Evolutionary conservation across 768 basidiomycete genomes (phyloP).

Genomic region (Lactifluus pinguis): DNA sequence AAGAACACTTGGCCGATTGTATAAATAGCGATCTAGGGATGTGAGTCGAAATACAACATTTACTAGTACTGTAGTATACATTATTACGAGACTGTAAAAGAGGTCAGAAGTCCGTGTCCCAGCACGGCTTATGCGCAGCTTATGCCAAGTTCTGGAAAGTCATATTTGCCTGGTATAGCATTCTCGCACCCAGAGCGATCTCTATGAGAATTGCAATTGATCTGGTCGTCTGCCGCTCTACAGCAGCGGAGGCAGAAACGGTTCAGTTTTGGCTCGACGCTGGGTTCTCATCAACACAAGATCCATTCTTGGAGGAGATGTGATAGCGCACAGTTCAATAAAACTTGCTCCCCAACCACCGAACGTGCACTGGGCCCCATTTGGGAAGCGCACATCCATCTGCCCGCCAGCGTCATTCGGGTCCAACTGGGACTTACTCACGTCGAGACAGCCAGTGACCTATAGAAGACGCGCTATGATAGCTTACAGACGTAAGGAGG

Average conservation of each 20-base stretch:
- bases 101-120: background rate
- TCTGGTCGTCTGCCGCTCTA: conserved; percentile 32
- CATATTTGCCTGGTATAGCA: conserved; percentile 39
- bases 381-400: conserved; percentile 41
- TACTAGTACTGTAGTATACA: too few relatives aligned
- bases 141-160: conserved; percentile 31
- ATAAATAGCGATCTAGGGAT: conserved; percentile 1
- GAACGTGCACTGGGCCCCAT: conserved; percentile 45
- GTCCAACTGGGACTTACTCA: conserved; percentile 26
- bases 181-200: conserved; percentile 35
- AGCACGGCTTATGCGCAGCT: conserved; percentile 25
- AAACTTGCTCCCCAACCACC: conserved; percentile 45
- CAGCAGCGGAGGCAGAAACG: conserved; percentile 46
- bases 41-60: background rate
- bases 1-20: background rate
- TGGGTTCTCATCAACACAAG: conserved; percentile 15
- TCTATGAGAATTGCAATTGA: conserved; percentile 43
- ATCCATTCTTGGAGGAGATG: background rate
- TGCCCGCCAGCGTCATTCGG: conserved; percentile 38
- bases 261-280: conserved; percentile 37
- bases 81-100: background rate
- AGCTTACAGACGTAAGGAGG: background rate
- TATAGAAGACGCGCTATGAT: conserved; percentile 4
- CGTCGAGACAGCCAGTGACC: conserved; percentile 35
- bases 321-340: conserved; percentile 36